Base-by-base conservation (phyloP, 306 rosid species). In the Castanea mollissima region DNA sequence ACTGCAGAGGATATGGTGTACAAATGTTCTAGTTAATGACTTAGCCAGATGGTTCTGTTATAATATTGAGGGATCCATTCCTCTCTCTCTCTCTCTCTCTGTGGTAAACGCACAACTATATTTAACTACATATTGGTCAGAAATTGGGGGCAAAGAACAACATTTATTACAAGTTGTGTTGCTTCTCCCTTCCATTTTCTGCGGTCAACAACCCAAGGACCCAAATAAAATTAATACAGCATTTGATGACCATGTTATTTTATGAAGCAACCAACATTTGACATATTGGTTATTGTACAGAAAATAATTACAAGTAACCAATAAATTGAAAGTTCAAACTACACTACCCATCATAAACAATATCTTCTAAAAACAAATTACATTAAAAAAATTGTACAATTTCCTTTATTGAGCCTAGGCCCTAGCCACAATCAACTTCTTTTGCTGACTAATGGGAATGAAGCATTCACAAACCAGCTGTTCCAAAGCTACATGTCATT, bases 361-460 rank as follows among this genome's bases (percentile, higher is more conserved):
- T 63, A 63, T 63, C 69, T 63, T 27, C 41, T 20, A 3, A 56
- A 62, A 62, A 27, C 16, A 62, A 29, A 32, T 32, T 31, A 3
- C 71, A 65, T 27, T 31, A 34, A 18, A 34, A 34, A 32, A 32
- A 32, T 32, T 32, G 49, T 29, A 18, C 34, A 6, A 55, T 74
- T 55, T 23, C 14, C n/a, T 6, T 74, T 57, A 34, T 23, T 13
- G 27, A 12, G 21, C 19, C 62, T 41, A 18, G 62, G 46, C 14
- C n/a, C 44, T 27, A 29, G 69, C 27, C 31, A 31, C 55, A 83
- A 69, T 78, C 83, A 78, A 83, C 77, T 52, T 65, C 51, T 65
- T 74, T 79, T 41, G 74, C 70, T 79, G 78, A 62, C 27, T 1
- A 9, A 52, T 13, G 64, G 14, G 49, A 9, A 44, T 19, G 8